Conservation (phyloP, 148 eudicot species). For the Rhododendron kiyosumense region DNA sequence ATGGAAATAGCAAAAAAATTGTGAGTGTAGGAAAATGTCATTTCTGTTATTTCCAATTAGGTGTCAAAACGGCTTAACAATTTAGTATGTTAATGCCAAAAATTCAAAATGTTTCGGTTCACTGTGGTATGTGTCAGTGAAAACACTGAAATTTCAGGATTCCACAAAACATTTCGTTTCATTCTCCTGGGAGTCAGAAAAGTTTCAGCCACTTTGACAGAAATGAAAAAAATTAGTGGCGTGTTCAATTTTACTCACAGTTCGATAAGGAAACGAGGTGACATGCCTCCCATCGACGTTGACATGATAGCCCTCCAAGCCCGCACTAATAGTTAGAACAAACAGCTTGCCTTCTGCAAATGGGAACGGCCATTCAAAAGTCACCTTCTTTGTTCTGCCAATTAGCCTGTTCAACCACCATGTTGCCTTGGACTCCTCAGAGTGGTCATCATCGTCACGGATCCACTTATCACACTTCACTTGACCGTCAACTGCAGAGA, state of each 20-base stretch:
- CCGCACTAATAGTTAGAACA: conserved; percentile 75
- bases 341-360: conserved; percentile 76
- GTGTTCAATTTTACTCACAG: conserved; percentile 45
- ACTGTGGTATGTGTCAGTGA: neutral
- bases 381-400: conserved; percentile 63
- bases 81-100: neutral
- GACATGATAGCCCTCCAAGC: conserved; percentile 81
- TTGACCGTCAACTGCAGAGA: conserved; percentile 53
- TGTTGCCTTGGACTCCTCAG: conserved; percentile 56
- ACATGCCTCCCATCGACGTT: conserved; percentile 82
- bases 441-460: conserved; percentile 57
- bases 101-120: neutral
- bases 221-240: neutral
- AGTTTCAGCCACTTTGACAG: neutral
- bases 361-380: conserved; percentile 83
- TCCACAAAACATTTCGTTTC: neutral
- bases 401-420: conserved; percentile 78
- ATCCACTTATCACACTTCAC: conserved; percentile 83
- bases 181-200: neutral
- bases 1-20: neutral
- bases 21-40: neutral
- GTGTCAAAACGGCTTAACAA: neutral
- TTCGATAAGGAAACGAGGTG: conserved; percentile 82
- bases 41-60: neutral
- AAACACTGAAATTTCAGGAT: neutral